Base-by-base conservation (phyloP, 2,329 filamentous ascomycete genomes). In the Fusarium hostae region DNA sequence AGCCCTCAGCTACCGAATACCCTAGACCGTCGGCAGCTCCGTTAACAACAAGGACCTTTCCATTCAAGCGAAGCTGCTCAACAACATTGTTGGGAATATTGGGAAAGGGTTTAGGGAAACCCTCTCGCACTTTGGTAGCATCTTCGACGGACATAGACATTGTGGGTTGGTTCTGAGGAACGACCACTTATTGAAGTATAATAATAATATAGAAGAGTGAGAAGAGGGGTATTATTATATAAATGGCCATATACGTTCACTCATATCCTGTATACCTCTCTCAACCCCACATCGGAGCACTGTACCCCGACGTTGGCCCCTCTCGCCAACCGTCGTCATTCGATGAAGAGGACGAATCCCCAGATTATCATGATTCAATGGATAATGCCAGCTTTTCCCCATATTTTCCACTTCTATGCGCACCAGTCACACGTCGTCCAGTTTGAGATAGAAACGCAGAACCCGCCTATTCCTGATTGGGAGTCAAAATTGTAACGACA, bases 1-100 rank as follows among this genome's bases (percentile, higher is more conserved):
- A 82, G 2, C 80, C 83, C 60, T 86, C 82, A 0, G 83, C 79
- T 7, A 84, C 83, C 0, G 84, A 79, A 45, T 79, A 75, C 1
- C 84, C 84, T 43, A 86, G 82, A 0, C 84, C 84, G 43, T 85
- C 84, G 0, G 83, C 80, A 2, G 84, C 84, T 8, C 84, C 84
- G 0, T 79, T 86, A 2, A 86, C 77, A n/a, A 82, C 80, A 0
- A 82, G 80, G 59, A 82, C 80, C 61, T 80, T 85, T 12, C 80
- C 83, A 9, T 73, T 78, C 73, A 86, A 76, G 18, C 75, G 77
- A 50, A 86, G 79, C 54, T 86, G 84, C 45, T 85, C 80, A 3
- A 85, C 54, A 3, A 85, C 84, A 61, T 85, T 85, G 39, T 62
- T 59, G 7, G 76, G 67, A 9, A 71, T 76, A 41, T 70, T 48